Conservation (phyloP, 2,329 filamentous ascomycete genomes). For the Beauveria bassiana region DNA sequence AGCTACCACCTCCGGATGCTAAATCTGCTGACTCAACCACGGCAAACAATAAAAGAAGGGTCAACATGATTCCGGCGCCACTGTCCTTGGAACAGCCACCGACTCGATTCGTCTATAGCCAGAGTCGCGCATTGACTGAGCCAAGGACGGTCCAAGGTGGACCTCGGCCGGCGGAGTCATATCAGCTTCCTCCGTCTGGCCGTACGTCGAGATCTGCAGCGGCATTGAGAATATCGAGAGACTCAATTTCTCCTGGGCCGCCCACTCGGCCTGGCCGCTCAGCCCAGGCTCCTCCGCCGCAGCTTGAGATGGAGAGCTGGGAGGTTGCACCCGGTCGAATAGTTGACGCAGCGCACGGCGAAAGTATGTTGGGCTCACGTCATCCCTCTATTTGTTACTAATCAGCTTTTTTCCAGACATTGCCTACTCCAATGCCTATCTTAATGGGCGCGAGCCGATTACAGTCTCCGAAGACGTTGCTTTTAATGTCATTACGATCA, state of each 20-base stretch:
- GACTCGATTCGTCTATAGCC: not conserved
- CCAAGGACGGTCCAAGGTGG: not conserved
- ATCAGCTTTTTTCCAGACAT: slow-evolving; percentile 25
- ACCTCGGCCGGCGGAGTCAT: not conserved
- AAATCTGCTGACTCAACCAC: too few species aligned
- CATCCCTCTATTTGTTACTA: not conserved
- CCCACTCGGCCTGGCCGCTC: not conserved
- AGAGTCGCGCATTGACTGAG: not conserved
- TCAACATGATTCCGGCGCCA: not conserved
- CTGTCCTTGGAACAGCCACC: not conserved
- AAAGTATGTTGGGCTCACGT: slow-evolving; percentile 25
- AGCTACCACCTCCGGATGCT: not conserved
- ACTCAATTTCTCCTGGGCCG: not conserved
- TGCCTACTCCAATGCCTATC: slow-evolving; percentile 36
- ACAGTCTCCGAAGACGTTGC: slow-evolving; percentile 28
- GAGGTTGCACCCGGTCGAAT: slow-evolving; percentile 37
- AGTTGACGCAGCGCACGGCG: slow-evolving; percentile 19
- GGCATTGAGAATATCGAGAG: not conserved
- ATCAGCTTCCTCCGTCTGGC: not conserved
- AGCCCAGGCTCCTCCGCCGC: not conserved
- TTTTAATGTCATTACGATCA: slow-evolving; percentile 34
- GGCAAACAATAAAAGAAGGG: not conserved
- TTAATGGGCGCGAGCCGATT: slow-evolving; percentile 29
- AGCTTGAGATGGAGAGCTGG: slow-evolving; percentile 35
- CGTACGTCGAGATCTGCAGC: not conserved